Percentiles rank a stretch among this genome's conserved stretches.
These are phyloP conservation scores for Fusarium musae DNA, from an alignment of 2,329 filamentous ascomycete species.

Conservation along the genomic window DNA sequence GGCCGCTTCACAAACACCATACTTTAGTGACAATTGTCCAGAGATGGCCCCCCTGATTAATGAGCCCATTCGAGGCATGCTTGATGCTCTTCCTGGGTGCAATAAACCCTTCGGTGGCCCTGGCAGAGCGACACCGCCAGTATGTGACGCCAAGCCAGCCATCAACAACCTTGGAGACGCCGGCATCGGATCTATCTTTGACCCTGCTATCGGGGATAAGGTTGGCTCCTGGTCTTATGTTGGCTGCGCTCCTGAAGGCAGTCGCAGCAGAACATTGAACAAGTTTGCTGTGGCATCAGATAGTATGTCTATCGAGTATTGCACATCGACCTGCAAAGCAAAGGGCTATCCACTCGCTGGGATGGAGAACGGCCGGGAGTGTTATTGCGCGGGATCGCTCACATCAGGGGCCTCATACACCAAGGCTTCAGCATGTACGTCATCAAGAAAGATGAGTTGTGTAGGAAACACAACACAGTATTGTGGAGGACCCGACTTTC, in stretches of 20 bases:
- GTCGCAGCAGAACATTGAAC: slow-evolving; percentile 22
- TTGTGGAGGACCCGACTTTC: slow-evolving; percentile 32
- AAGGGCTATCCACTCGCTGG: slow-evolving; percentile 38
- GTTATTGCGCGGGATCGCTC: slow-evolving; percentile 33
- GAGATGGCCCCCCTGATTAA: slow-evolving; percentile 33
- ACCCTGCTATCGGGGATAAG: slow-evolving; percentile 33
- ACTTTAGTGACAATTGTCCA: slow-evolving; percentile 34
- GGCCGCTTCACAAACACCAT: slow-evolving; percentile 36
- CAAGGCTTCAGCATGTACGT: slow-evolving; percentile 22
- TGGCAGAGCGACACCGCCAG: slow-evolving; percentile 1
- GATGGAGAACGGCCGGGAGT: slow-evolving; percentile 36
- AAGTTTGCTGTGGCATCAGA: slow-evolving; percentile 26
- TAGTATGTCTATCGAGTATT: slow-evolving; percentile 37
- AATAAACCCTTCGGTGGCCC: slow-evolving; percentile 33
- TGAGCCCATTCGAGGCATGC: slow-evolving; percentile 32
- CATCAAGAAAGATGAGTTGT: slow-evolving; percentile 35
- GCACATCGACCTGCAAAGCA: slow-evolving; percentile 32
- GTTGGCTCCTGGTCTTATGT: slow-evolving; percentile 32
- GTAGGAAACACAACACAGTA: slow-evolving; percentile 37
- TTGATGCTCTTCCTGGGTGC: slow-evolving; percentile 34
- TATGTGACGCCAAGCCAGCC: slow-evolving; percentile 18
- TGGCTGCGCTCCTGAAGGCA: slow-evolving; percentile 35
- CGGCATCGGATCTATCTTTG: slow-evolving; percentile 13
- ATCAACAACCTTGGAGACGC: slow-evolving; percentile 24
- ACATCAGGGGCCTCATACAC: slow-evolving; percentile 31